phyloP scores from a whole-genome alignment of 1,284 basidiomycete genomes.

The Tylopilus orsonianus region DNA sequence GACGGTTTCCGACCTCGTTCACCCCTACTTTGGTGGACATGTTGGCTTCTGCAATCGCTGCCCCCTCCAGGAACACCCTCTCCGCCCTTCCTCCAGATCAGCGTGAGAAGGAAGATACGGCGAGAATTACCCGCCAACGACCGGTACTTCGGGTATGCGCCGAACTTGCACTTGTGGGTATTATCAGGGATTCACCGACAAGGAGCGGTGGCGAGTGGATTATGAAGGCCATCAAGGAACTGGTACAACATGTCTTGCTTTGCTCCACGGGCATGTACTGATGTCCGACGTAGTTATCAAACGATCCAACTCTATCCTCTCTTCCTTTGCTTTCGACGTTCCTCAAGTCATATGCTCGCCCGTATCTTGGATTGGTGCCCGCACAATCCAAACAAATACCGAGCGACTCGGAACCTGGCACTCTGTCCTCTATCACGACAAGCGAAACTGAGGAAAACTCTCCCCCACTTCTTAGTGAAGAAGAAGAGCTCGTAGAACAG shows the following conservation, averaged over 20 bases:
- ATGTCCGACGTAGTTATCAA: slow-evolving; percentile 62
- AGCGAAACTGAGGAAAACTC: slow-evolving; percentile 41
- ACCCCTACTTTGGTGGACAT: slow-evolving; percentile 69
- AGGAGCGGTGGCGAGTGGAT: slow-evolving; percentile 84
- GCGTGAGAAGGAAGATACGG: slow-evolving; percentile 89
- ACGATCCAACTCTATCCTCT: slow-evolving; percentile 84
- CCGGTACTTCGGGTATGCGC: slow-evolving; percentile 84
- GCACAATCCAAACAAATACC: slow-evolving; percentile 57
- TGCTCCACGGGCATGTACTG: slow-evolving; percentile 3
- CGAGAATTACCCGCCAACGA: slow-evolving; percentile 79
- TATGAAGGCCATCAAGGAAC: slow-evolving; percentile 75
- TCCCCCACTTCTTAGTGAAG: slow-evolving; percentile 47
- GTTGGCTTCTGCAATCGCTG: slow-evolving; percentile 65
- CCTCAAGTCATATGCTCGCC: slow-evolving; percentile 79
- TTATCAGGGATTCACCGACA: slow-evolving; percentile 66
- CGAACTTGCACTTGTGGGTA: slow-evolving; percentile 86
- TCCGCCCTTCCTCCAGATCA: slow-evolving; percentile 73
- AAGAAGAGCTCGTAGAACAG: slow-evolving; percentile 76
- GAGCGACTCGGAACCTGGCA: slow-evolving; percentile 51
- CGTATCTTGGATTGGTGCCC: slow-evolving; percentile 74
- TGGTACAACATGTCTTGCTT: slow-evolving; percentile 54
- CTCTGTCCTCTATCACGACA: slow-evolving; percentile 45
- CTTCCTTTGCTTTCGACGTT: slow-evolving; percentile 82
- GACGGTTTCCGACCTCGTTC: slow-evolving; percentile 81
- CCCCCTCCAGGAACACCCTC: slow-evolving; percentile 60